Evolutionary conservation across 106 monocot genomes (phyloP).

Genomic region (Allium cepa): DNA sequence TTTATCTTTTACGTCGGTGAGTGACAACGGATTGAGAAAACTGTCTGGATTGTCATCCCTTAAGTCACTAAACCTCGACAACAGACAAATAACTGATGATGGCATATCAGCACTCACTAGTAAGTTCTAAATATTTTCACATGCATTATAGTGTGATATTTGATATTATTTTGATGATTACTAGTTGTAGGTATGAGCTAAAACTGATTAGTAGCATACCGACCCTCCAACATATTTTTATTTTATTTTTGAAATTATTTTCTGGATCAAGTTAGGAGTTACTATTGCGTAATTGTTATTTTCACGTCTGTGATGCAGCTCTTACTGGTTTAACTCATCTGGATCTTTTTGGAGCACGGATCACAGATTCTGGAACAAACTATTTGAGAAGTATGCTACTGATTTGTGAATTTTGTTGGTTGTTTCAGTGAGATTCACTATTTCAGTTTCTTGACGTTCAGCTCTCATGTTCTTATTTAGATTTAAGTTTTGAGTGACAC

Average conservation of each 20-base stretch:
- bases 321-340: conserved; percentile 94
- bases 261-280: too few relatives aligned
- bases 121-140: conserved; percentile 19
- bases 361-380: conserved; percentile 71
- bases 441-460: background rate
- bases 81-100: conserved; percentile 83
- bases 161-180: too few relatives aligned
- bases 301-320: conserved; percentile 35
- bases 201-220: too few relatives aligned
- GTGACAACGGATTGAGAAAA: conserved; percentile 70
- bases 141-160: background rate
- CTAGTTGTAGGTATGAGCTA: too few relatives aligned
- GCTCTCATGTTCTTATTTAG: background rate
- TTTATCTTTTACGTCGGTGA: conserved; percentile 81
- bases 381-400: conserved; percentile 52
- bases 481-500: background rate
- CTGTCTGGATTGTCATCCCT: conserved; percentile 79
- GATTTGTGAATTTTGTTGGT: background rate
- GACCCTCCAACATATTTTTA: too few relatives aligned
- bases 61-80: conserved; percentile 89
- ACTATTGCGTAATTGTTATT: background rate
- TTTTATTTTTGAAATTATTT: too few relatives aligned
- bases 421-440: background rate
- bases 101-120: conserved; percentile 78
- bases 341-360: conserved; percentile 92